These are phyloP conservation scores for Senecio squalidus DNA, from an alignment of 140 eudicot species.

Conservation along the genomic window DNA sequence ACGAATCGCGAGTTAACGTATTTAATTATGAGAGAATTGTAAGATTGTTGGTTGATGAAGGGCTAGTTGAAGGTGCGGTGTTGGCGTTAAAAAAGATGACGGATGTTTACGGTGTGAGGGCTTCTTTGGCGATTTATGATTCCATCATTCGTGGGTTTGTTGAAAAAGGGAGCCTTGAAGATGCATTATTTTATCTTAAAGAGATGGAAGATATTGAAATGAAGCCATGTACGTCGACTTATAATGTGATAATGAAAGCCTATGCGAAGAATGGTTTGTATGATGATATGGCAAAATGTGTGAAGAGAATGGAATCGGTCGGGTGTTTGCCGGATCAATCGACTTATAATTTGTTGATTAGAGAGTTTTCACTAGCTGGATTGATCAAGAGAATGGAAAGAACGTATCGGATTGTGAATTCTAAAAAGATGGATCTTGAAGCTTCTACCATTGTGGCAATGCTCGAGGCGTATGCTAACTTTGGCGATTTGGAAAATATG, in stretches of 20 bases:
- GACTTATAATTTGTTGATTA: slow-evolving; percentile 41
- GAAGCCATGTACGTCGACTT: slow-evolving; percentile 25
- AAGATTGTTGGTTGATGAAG: slow-evolving; percentile 31
- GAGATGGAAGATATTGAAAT: slow-evolving; percentile 31
- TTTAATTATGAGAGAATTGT: slow-evolving; percentile 36
- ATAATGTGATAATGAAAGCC: slow-evolving; percentile 33
- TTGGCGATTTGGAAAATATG: slow-evolving; percentile 37
- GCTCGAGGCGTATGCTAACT: slow-evolving; percentile 44
- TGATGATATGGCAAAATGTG: slow-evolving; percentile 45
- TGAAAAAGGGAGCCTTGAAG: slow-evolving; percentile 21
- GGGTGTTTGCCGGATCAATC: slow-evolving; percentile 40
- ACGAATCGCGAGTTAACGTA: slow-evolving; percentile 20
- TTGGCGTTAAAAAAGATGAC: slow-evolving; percentile 29
- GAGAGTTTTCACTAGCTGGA: slow-evolving; percentile 40
- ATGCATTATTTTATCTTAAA: slow-evolving; percentile 33
- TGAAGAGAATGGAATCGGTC: slow-evolving; percentile 34
- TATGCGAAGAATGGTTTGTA: slow-evolving; percentile 32
- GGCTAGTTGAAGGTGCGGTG: slow-evolving; percentile 29
- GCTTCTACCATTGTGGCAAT: slow-evolving; percentile 37
- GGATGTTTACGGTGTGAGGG: slow-evolving; percentile 11
- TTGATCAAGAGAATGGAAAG: slow-evolving; percentile 48
- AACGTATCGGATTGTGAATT: slow-evolving; percentile 27
- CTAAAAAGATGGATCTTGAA: slow-evolving; percentile 43
- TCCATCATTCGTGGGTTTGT: slow-evolving; percentile 26
- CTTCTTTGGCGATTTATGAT: slow-evolving; percentile 20